Conservation (phyloP, 2,329 filamentous ascomycete species). For the Xylariaceae sp. region DNA sequence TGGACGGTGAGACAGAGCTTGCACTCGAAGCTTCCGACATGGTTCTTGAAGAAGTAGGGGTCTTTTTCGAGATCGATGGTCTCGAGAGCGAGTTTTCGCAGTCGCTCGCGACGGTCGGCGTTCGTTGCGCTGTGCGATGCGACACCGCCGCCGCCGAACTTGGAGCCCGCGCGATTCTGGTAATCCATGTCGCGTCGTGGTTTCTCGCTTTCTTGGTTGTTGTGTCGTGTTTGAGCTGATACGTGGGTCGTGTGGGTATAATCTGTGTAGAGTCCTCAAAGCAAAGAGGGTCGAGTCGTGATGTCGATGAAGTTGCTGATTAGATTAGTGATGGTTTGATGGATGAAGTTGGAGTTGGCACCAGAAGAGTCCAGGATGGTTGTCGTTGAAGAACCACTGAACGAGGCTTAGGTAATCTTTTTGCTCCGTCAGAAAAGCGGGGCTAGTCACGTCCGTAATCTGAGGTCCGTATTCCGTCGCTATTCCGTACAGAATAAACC, state of each 20-base stretch:
- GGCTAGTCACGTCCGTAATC: too few relatives aligned
- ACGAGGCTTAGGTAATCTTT: too few relatives aligned
- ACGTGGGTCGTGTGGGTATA: neutral
- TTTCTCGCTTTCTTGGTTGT: neutral
- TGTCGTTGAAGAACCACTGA: too few relatives aligned
- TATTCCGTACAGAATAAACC: too few relatives aligned
- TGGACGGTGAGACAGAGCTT: conserved; percentile 94
- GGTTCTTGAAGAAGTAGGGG: conserved; percentile 99
- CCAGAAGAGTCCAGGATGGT: too few relatives aligned
- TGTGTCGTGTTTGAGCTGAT: neutral
- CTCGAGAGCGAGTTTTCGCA: conserved; percentile 96
- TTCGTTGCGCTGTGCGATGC: conserved; percentile 91
- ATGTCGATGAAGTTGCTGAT: neutral
- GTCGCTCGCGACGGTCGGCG: conserved; percentile 91
- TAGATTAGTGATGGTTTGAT: neutral
- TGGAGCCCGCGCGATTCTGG: conserved; percentile 92
- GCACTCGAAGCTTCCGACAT: conserved; percentile 96
- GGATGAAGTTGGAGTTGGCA: neutral
- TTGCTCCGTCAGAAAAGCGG: too few relatives aligned
- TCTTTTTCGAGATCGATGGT: conserved; percentile 99
- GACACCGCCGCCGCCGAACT: conserved; percentile 95
- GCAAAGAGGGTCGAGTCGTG: neutral
- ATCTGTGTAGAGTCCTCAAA: neutral
- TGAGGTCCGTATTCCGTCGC: too few relatives aligned
- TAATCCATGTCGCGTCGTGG: conserved; percentile 53